A percentile compares a stretch with the other conserved stretches of the same genome.
Conservation (phyloP, 768 basidiomycete genomes). For the Bullera alba region DNA sequence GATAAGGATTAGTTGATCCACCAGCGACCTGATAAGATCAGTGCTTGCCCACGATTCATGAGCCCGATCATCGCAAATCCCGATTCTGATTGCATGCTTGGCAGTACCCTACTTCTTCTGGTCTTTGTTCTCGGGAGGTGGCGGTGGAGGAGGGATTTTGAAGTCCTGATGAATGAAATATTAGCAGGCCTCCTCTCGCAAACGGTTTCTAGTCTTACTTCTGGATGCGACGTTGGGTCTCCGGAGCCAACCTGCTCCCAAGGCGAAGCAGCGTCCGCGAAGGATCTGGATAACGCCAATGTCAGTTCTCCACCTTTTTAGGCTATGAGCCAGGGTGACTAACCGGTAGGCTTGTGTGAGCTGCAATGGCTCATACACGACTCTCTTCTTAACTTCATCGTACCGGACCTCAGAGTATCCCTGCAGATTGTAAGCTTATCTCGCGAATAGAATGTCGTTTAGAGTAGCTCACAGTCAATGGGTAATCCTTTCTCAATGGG, state of each 20-base stretch:
- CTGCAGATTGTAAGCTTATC: slow-evolving; percentile 47
- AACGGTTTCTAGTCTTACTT: slow-evolving; percentile 7
- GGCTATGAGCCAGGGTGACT: no score
- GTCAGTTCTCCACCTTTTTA: no score
- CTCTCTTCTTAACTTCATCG: slow-evolving; percentile 93
- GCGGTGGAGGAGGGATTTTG: slow-evolving; percentile 54
- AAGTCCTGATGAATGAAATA: slow-evolving; percentile 50
- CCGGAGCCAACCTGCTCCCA: slow-evolving; percentile 91
- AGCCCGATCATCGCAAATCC: not conserved
- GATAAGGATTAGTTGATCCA: no score
- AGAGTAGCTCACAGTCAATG: slow-evolving; percentile 65
- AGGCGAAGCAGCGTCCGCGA: slow-evolving; percentile 72
- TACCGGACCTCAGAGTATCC: slow-evolving; percentile 99
- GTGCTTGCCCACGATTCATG: no score
- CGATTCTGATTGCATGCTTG: not conserved
- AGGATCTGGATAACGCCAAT: no score
- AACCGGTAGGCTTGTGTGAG: slow-evolving; percentile 97
- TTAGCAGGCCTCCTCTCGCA: not conserved
- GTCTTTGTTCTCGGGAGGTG: slow-evolving; percentile 65
- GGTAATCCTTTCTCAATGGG: slow-evolving; percentile 96
- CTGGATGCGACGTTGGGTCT: slow-evolving; percentile 27
- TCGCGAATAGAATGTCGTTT: not conserved
- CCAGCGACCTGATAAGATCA: no score
- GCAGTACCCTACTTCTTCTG: slow-evolving; percentile 46
- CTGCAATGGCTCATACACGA: slow-evolving; percentile 95